Percentiles rank a stretch among this genome's conserved stretches.
Conservation (phyloP, 192 early-diverging fungal species). For the Entrophospora sp. region DNA sequence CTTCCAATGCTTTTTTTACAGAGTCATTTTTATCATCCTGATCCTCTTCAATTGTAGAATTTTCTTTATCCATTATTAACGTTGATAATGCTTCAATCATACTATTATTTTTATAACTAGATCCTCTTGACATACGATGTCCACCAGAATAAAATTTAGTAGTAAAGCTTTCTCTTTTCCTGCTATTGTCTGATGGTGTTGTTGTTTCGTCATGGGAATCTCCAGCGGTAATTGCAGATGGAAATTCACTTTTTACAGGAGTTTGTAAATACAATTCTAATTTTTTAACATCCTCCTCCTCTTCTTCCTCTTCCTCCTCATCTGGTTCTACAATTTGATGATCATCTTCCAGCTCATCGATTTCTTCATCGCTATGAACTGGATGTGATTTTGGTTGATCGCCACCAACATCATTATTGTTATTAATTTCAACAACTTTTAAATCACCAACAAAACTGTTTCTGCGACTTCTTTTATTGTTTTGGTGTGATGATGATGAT, state of each 20-base stretch:
- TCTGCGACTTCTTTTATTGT: not conserved
- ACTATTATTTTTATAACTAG: not conserved
- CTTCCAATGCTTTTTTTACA: conserved; percentile 2
- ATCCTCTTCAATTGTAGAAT: not conserved
- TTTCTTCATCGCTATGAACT: not conserved
- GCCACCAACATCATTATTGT: too few species aligned
- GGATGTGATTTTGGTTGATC: conserved; percentile 2
- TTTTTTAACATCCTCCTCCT: not conserved
- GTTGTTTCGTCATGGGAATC: not conserved
- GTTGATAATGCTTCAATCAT: conserved; percentile 1
- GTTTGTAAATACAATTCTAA: conserved; percentile 12
- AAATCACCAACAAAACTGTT: conserved; percentile 13
- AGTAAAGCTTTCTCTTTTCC: conserved; percentile 7
- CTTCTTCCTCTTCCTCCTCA: conserved; percentile 1
- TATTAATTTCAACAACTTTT: conserved; percentile 5
- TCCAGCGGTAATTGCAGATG: too few species aligned
- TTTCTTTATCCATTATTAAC: not conserved
- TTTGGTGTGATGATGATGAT: not conserved
- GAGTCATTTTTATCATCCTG: not conserved
- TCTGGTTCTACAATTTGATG: not conserved
- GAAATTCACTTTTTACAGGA: not conserved
- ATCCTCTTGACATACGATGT: not conserved
- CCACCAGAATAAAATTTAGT: not conserved
- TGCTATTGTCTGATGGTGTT: not conserved
- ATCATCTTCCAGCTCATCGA: not conserved